Conservation (phyloP, 2,329 filamentous ascomycete genomes). For the Alternaria sp. region DNA sequence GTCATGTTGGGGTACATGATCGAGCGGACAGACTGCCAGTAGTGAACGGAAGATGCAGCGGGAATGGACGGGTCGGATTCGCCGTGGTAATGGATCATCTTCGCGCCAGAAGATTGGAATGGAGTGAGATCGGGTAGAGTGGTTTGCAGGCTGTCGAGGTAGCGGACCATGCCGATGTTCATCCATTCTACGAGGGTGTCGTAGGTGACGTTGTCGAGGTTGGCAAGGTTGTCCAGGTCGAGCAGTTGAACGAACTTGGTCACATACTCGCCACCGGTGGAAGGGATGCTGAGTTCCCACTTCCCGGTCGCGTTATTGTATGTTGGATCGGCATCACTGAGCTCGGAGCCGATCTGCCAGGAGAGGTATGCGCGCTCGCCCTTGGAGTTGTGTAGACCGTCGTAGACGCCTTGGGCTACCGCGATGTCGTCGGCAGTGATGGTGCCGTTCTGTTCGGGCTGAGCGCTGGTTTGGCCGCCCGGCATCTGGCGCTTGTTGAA, state of each 20-base stretch:
- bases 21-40: conserved; percentile 60
- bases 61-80: conserved; percentile 63
- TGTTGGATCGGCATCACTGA: conserved; percentile 44
- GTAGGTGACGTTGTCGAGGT: conserved; percentile 56
- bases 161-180: conserved; percentile 56
- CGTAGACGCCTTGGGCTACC: conserved; percentile 30
- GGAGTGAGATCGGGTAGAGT: conserved; percentile 60
- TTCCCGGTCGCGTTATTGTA: conserved; percentile 43
- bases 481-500: conserved; percentile 9
- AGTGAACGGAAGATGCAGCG: conserved; percentile 61
- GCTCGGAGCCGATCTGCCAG: conserved; percentile 41
- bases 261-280: conserved; percentile 51
- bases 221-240: conserved; percentile 28
- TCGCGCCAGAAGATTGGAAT: conserved; percentile 60
- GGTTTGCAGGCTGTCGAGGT: conserved; percentile 60
- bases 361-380: conserved; percentile 53
- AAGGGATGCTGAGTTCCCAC: conserved; percentile 44
- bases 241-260: conserved; percentile 52
- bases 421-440: conserved; percentile 39
- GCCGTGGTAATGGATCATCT: conserved; percentile 65
- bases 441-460: conserved; percentile 42
- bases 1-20: conserved; percentile 56
- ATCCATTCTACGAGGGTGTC: conserved; percentile 65
- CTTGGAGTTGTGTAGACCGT: conserved; percentile 51
- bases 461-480: conserved; percentile 11